Conservation (phyloP, 257 asterid genomes). For the Voacanga thouarsii region DNA sequence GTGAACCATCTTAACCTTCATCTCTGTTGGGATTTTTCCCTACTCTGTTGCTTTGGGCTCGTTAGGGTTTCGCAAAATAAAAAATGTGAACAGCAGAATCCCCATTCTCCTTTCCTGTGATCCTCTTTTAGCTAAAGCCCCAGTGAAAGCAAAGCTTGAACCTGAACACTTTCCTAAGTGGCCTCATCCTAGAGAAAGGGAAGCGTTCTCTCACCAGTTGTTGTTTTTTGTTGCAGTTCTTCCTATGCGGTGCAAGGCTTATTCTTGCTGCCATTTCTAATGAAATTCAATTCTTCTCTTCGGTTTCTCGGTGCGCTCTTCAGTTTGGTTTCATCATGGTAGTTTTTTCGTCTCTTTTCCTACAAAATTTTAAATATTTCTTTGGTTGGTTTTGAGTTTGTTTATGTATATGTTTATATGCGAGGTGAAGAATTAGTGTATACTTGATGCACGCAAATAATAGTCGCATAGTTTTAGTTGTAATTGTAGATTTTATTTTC, state of each 20-base stretch:
- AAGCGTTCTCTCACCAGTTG: not conserved
- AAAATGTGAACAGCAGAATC: not conserved
- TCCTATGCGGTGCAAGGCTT: not conserved
- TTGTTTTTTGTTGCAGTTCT: not conserved
- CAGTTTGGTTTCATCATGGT: conserved; percentile 6
- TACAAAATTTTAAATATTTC: no score
- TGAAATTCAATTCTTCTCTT: not conserved
- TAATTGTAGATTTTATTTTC: not conserved
- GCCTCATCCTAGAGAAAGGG: not conserved
- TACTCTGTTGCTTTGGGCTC: not conserved
- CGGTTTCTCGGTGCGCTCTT: not conserved
- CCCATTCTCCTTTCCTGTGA: not conserved
- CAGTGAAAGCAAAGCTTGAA: not conserved
- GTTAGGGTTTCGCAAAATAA: not conserved
- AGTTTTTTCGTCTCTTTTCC: not conserved
- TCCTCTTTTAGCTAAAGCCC: not conserved
- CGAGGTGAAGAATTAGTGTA: not conserved
- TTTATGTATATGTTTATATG: not conserved
- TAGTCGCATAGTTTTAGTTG: not conserved
- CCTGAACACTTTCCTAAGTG: not conserved
- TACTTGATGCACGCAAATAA: not conserved
- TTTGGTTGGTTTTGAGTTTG: not conserved
- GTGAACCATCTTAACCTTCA: no score
- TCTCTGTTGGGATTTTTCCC: no score
- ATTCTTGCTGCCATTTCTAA: not conserved